Base-by-base conservation (phyloP, 805 yeast species). In the Sungouiella blattae region DNA sequence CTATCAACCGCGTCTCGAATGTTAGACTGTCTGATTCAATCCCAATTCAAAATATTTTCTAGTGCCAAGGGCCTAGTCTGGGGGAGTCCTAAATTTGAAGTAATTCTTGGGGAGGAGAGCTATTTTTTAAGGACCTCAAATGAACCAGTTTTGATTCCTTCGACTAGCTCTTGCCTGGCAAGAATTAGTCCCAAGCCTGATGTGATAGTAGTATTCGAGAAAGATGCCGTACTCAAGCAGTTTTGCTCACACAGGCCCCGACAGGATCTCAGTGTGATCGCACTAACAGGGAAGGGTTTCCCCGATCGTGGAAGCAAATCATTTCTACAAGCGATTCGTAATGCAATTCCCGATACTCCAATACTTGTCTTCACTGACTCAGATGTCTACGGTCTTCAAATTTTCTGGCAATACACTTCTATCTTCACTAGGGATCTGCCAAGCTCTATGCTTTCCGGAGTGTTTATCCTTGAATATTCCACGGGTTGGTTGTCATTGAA, bases 171-270 rank as follows among this genome's bases (percentile, higher is more conserved):
- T 12, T 24, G 15, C 4, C 18, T 18, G 3, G 6, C 30, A 3
- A 5, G 11, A 11, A 13, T 23, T 4, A 15, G 12, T 1, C 15
- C 14, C 8, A 11, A 4, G 6, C 25, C 42, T 3, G 39, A 38
- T 6, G 44, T 26, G 7, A 39, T 65, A 0, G 48, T 65, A 0
- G 37, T 63, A 2, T 34, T 66, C 11, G 73, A 67, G 37, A 67
- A 67, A 40, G 73, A 67, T 27, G 71, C 73, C 2, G 57, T 66
- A 1, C 62, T 64, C 44, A 57, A 55, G 30, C 59, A 67, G 1
- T 52, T 60, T 37, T 52, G 62, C 41, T 20, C 22, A 9, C 22
- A 20, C 9, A 20, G 9, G 9, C 8, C 6, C 9, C 22, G 6
- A 6, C 6, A 20, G 6, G 22, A 9, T 6, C 9, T 20, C 22